Base-by-base conservation (phyloP, 192 early-diverging fungal genomes). In the Diversispora eburnea region DNA sequence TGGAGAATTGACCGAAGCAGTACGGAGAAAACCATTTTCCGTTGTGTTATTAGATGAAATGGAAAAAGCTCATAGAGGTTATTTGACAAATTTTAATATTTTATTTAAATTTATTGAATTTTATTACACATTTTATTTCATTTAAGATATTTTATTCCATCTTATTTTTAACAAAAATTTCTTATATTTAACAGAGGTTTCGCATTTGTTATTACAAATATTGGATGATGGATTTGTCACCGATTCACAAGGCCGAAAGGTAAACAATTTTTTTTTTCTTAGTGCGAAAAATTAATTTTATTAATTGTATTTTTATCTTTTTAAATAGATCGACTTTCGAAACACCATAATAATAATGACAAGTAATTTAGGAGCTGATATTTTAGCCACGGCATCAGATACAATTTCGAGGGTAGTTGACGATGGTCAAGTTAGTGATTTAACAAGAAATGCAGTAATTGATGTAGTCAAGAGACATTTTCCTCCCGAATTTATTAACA, bases 171-270 rank as follows among this genome's bases (percentile, higher is more conserved):
- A 33, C 25, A 33, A 33, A 33, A 33, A 33, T 33, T 33, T 33
- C 25, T 33, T 33, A 33, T 33, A 33, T 33, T 33, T 33, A 78
- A 78, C 73, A 66, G 92, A 98, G 76, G 95, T 99, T 3, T 84
- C 94, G 65, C 98, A 99, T 77, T 77, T 99, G 62, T 86, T 99
- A 25, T 86, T 99, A 20, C 97, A 99, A 78, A 86, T 99, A 0
- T 85, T 99, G 8, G 92, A 93, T 68, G 90, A 94, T 77, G 91
- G 92, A 39, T 84, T 85, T 42, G 66, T 94, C 72, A 92, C 90
- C n/a, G 91, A 93, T 76, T 88, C 88, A 3, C 87, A 92, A 69
- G 91, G 91, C 13, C 84, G 90, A 47, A 90, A 87, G 63, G 74
- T 58, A 71, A 56, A 6, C 5, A 54, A 46, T 22, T 25, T 52